Conservation (phyloP, 306 rosid genomes). For the Datisca glomerata region DNA sequence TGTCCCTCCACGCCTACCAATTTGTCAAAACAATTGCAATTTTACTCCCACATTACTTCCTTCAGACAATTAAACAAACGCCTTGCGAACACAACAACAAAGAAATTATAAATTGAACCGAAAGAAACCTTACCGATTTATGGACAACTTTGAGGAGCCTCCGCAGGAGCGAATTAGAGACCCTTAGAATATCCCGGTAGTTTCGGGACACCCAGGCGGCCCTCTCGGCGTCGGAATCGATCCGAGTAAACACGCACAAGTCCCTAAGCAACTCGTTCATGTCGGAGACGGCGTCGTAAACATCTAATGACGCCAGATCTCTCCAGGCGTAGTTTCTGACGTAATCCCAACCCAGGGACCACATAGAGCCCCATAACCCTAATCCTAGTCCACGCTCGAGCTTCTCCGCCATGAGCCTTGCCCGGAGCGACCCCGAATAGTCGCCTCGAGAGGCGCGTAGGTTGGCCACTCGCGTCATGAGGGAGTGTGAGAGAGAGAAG, state of each 20-base stretch:
- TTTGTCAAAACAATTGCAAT: neutral
- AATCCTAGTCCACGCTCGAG: slow-evolving; percentile 34
- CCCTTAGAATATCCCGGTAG: slow-evolving; percentile 36
- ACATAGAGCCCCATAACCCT: slow-evolving; percentile 32
- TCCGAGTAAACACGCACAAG: slow-evolving; percentile 38
- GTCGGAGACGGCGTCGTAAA: slow-evolving; percentile 44
- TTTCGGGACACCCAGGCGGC: slow-evolving; percentile 40
- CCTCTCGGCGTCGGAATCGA: slow-evolving; percentile 33
- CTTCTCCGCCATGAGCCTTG: slow-evolving; percentile 29
- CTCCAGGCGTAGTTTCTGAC: slow-evolving; percentile 41
- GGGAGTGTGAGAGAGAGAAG: slow-evolving; percentile 53
- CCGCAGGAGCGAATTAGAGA: slow-evolving; percentile 28
- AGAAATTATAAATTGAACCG: neutral
- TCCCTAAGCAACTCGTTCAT: slow-evolving; percentile 39
- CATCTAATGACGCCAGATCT: slow-evolving; percentile 27
- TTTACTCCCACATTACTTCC: neutral
- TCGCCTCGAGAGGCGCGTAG: slow-evolving; percentile 71
- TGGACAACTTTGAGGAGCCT: slow-evolving; percentile 42
- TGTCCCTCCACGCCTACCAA: slow-evolving; percentile 25
- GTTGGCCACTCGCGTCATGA: slow-evolving; percentile 54
- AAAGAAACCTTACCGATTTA: slow-evolving; percentile 37
- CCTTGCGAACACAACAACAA: neutral
- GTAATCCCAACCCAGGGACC: slow-evolving; percentile 64
- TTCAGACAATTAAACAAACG: neutral
- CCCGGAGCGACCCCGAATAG: slow-evolving; percentile 42